Evolutionary conservation across 2,329 filamentous ascomycete genomes (phyloP), one percentile per base, ranked within the genome.

Genomic region (Harringtonia aguacate): DNA sequence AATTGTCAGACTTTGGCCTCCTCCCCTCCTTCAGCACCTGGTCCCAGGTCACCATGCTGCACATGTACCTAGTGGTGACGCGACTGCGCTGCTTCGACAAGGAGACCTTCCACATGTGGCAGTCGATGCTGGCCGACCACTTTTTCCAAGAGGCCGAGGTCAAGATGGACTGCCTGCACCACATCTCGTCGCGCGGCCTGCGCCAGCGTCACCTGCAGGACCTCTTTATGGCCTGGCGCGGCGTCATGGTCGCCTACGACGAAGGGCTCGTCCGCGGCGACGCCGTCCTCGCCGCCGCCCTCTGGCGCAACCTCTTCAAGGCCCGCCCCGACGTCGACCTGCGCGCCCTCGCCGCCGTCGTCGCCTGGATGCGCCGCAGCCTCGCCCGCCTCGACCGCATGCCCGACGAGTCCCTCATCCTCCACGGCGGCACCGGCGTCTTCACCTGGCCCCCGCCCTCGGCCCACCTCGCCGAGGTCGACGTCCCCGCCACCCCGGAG

Each of bases 301-400:
- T 98, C 39, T 98, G 92, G 92, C 75, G 92, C 56, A 97, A 97
- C 63, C 59, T 98, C 45, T 94, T 87, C 71, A 88, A 90, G 66
- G 86, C 77, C 20, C 55, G 60, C 31, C 62, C 65, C 39, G 69
- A 75, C 47, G 64, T 68, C 15, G 73, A 79, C 50, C 61, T 69
- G 30, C 61, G 72, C 42, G 54, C 60, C 24, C 59, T 79, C 39
- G 69, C 73, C 3, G 72, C 72, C 41, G 63, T 77, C 38, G 74
- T 78, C 20, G 67, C 66, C 28, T 79, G 72, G 72, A 73, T 79
- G 63, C 64, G 75, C 35, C 61, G 62, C 18, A 62, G 62, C 22
- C 52, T 77, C 37, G 61, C 60, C 47, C 61, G 65, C 46, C 60
- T 79, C 39, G 75, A 77, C 56, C 62, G 62, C 49, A 65, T 68